Evolutionary conservation across 768 basidiomycete species (phyloP), one percentile per base, ranked within the genome.

Genomic region (Russula dissimulans): DNA sequence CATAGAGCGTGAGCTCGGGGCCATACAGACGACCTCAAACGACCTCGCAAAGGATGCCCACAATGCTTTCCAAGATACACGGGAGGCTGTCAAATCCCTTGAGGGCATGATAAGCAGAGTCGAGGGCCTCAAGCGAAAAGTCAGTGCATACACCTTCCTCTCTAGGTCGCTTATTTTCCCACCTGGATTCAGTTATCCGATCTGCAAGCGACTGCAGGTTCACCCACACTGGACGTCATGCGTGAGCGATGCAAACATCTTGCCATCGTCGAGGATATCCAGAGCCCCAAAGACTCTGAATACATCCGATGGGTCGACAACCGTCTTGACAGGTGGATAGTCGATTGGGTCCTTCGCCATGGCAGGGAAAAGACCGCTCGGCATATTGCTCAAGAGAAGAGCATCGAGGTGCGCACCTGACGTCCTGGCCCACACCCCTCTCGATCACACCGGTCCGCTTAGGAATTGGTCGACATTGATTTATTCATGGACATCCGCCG

Each of bases 381-480:
- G 66, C 78, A 78, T 64, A 80, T 97, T 48, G 89, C 93, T 22
- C 78, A 80, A 64, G 84, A 90, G 63, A 85, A 82, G 70, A 78
- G 78, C 18, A 88, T 98, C 61, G 88, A 94, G 77, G 91, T 89
- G 70, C 66, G 81, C 44, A 11, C 11, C 31, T 41, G 11, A 18
- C 26, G 11, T 47, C 26, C 17, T 14, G 4, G 6, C 45, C n/a
- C 15, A 54, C 9, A 3, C 22, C n/a, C 36, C 26, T 43, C 41
- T n/a, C 45, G 66, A 64, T 48, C 38, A 59, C 38, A 60, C 63
- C 44, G 53, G 48, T 55, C 47, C 57, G 56, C 39, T 52, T 65
- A 95, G 92, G 83, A 82, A 42, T 78, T 95, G 4, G 92, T 94
- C 34, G 95, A 97, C 69, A 85, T 95, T 46, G 90, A 95, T 56